Evolutionary conservation across 2,329 filamentous ascomycete species (phyloP), one percentile per base, ranked within the genome.

Genomic region (Colletotrichum sp.): DNA sequence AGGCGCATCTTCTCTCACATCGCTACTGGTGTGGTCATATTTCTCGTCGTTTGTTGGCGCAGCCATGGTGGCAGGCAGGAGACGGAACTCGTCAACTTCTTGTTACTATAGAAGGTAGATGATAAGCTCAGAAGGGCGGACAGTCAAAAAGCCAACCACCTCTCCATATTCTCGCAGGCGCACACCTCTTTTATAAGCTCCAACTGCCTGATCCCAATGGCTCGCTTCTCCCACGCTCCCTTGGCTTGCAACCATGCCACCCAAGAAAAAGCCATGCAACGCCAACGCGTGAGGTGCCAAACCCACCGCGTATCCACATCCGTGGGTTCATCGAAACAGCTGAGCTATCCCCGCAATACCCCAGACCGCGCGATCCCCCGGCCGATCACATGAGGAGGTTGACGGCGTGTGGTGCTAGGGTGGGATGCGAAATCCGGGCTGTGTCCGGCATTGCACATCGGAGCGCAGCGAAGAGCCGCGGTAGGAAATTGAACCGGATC

Each of bases 341-440:
- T 64, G 57, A 48, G 64, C 69, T 52, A 32, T 75, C 73, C 73
- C 73, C 73, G 73, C 69, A 68, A 65, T 75, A 75, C 73, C 73
- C 73, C 73, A 72, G 73, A 68, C 64, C 25, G 57, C 32, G 32
- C 73, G 55, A 68, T 59, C 22, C 73, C 57, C 69, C 57, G 39
- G 39, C 39, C 73, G 39, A 73, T 73, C 73, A 75, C 57, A 64
- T 75, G 73, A 68, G 63, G 32, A 63, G 39, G 48, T 25, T 34
- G 36, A 36, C 22, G 28, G 63, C 25, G 59, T 15, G 30, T 15
- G 30, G 19, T 32, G 64, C 22, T 30, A n/a, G 16, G 27, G 60
- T 69, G 44, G 48, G 48, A 30, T 34, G 16, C 30, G 15, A 65
- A 64, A 68, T 68, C 63, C 57, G 69, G 70, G 19, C 59, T 59